A percentile compares a stretch with the other conserved stretches of the same genome.
Conservation (phyloP, 768 basidiomycete species). For the Agaricus sinodeliciosus region DNA sequence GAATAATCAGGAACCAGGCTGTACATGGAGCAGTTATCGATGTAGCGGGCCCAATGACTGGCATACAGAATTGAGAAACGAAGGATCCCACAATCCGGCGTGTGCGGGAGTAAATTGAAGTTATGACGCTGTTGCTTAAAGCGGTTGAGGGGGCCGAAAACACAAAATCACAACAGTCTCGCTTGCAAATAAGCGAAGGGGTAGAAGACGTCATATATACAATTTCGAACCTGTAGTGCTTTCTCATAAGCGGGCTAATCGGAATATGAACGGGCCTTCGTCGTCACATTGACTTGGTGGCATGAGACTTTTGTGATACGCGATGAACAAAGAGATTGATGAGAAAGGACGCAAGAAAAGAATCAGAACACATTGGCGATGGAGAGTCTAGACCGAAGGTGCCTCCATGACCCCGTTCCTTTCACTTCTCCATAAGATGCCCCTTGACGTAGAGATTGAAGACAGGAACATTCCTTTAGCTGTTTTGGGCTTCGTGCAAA, state of each 20-base stretch:
- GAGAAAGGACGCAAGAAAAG: not conserved
- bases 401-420: too few species aligned
- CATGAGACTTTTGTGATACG: not conserved
- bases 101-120: constrained; percentile 1
- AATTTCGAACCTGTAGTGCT: not conserved
- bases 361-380: not conserved
- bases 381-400: not conserved
- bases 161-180: constrained; percentile 1
- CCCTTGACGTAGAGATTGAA: too few species aligned
- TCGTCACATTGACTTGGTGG: not conserved
- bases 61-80: not conserved
- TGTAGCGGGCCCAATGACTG: not conserved
- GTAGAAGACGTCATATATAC: constrained; percentile 1
- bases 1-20: not conserved
- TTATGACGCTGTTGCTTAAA: too few species aligned
- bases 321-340: not conserved
- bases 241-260: constrained; percentile 5
- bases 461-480: too few species aligned
- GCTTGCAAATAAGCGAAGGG: constrained; percentile 8
- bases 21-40: not conserved
- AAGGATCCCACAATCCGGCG: not conserved
- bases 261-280: constrained; percentile 4
- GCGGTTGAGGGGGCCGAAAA: not conserved
- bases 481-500: too few species aligned
- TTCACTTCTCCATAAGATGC: too few species aligned